Evolutionary conservation across 2,329 filamentous ascomycete genomes (phyloP), one percentile per base, ranked within the genome.

Genomic region (Alternaria burnsii): DNA sequence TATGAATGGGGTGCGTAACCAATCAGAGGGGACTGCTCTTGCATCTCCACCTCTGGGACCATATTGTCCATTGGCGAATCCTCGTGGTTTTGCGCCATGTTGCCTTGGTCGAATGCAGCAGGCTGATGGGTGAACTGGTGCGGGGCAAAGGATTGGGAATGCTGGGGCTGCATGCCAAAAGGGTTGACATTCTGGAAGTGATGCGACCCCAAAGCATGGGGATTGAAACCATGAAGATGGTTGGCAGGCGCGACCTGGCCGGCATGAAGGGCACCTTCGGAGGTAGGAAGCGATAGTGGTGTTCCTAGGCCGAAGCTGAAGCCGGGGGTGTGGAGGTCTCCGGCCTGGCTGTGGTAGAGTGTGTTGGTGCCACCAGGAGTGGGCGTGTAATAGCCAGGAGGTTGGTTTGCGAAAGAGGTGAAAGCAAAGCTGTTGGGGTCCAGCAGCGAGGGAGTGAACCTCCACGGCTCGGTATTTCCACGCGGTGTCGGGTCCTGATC

Each of bases 351-450:
- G 75, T 96, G 92, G 74, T 93, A 96, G 66, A 94, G 80, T 18
- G 91, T 91, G 74, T 91, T 92, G 65, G 89, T 90, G 46, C 91
- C 91, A 65, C 91, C 92, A 2, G 93, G 91, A 1, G 92, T 96
- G 2, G 94, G 92, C 8, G 93, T 94, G 79, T 97, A 97, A 79
- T 95, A 95, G 14, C 90, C 91, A 16, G 91, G 87, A 46, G 90
- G 87, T 66, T 94, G 91, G 78, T 91, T 92, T 66, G 90, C 88
- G 73, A 97, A 94, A 57, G 86, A 85, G 61, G 88, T 85, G 79
- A 97, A 97, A 24, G 88, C 87, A 76, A 92, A 92, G 30, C 92
- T 91, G 77, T 90, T 93, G 18, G 93, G 89, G 75, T 98, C 94
- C 75, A 98, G 86, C 58, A 97, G 83, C 22, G 93, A 95, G 4